Base-by-base conservation (phyloP, 257 asterid species). In the Ilex asprella region DNA sequence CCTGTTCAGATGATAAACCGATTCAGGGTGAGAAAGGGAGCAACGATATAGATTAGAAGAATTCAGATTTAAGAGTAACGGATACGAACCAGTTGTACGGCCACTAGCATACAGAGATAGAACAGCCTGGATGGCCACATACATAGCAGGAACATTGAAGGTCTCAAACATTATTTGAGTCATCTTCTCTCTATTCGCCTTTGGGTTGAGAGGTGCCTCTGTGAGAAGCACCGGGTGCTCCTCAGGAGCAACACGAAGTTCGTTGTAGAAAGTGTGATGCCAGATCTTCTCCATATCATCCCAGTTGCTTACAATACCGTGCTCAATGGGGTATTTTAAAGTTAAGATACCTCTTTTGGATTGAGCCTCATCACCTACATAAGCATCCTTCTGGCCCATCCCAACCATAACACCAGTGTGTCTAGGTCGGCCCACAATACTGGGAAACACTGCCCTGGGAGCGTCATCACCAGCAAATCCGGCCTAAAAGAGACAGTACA, bases 331-430 rank as follows among this genome's bases (percentile, higher is more conserved):
- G 47, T 78, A 78, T 52, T 78, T 78, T 73, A 78, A 71, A 14
- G 83, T 78, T 70, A 78, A 68, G 69, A 78, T 78, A 78, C 83
- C 83, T 62, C 83, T 75, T 58, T 78, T 78, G 10, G 83, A 78
- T 39, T 78, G 83, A 55, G 83, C 83, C 54, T 78, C 83, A 30
- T 78, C 83, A 35, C 83, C 80, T 43, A 78, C 80, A 43, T 78
- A 78, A 21, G 83, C 83, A 59, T 78, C 83, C 70, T 78, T 78
- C 70, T 78, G 83, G 14, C 83, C 83, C 83, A 78, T 78, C 21
- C 83, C 83, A n/a, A 78, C 83, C 80, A 78, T 78, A 39, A 78
- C 80, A 64, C 83, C 83, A 16, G 83, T 78, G 66, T 78, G 83
- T 29, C 83, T 55, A 29, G 83, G 83, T 6, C 83, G 79, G 31